Conservation (phyloP, 768 basidiomycete species). For the Leccinellum rugosiceps region DNA sequence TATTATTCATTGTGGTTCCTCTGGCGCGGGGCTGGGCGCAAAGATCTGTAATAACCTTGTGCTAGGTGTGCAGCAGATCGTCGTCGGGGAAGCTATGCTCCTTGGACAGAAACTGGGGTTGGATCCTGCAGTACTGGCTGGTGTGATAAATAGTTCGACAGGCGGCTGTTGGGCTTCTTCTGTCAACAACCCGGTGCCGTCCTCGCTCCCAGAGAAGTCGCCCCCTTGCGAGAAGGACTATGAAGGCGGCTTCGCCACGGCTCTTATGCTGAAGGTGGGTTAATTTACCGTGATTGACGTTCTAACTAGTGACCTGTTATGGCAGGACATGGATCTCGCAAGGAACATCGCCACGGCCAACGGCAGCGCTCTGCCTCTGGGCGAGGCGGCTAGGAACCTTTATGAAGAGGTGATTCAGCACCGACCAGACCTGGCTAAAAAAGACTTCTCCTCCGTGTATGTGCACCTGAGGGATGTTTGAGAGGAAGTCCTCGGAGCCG, state of each 20-base stretch:
- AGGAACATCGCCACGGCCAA: constrained; percentile 53
- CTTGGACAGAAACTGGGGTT: constrained; percentile 81
- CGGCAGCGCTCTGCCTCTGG: constrained; percentile 59
- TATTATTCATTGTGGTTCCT: constrained; percentile 79
- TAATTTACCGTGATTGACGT: not conserved
- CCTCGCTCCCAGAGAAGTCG: constrained; percentile 63
- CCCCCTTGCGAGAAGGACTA: constrained; percentile 83
- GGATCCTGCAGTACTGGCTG: constrained; percentile 69
- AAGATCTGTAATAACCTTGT: constrained; percentile 91
- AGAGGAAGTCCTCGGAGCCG: not conserved
- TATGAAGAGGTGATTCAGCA: constrained; percentile 55
- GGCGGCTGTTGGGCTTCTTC: constrained; percentile 82
- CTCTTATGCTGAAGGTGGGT: constrained; percentile 76
- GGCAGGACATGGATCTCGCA: constrained; percentile 83
- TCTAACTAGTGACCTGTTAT: constrained; percentile 7
- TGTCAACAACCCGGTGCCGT: constrained; percentile 85
- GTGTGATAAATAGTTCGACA: constrained; percentile 83
- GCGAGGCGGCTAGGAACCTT: constrained; percentile 56
- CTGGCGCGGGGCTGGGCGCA: constrained; percentile 78
- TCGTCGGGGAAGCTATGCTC: constrained; percentile 87
- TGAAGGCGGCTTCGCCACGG: constrained; percentile 82
- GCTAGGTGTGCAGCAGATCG: constrained; percentile 77
- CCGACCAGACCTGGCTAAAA: constrained; percentile 57
- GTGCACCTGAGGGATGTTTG: constrained; percentile 44
- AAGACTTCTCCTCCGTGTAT: constrained; percentile 85